phyloP scores from a whole-genome alignment of 768 basidiomycete genomes.

The Trametes cubensis region DNA sequence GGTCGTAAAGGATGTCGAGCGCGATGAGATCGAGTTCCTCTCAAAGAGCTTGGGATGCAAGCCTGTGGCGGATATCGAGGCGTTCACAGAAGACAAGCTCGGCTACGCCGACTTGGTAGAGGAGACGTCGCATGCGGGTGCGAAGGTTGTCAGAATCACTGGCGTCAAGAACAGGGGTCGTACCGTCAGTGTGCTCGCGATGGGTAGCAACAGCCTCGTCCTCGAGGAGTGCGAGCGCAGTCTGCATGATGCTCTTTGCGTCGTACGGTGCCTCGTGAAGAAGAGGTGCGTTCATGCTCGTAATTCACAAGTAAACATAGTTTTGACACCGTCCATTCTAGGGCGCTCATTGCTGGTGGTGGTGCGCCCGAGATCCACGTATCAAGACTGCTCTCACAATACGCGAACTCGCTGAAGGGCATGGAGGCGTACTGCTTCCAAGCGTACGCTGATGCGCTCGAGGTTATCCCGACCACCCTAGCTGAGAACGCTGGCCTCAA shows the following conservation, averaged over 20 bases:
- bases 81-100: slow-evolving; percentile 96
- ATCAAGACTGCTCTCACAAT: slow-evolving; percentile 86
- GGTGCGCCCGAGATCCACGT: slow-evolving; percentile 98
- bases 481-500: slow-evolving; percentile 99
- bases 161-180: slow-evolving; percentile 94
- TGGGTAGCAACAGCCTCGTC: slow-evolving; percentile 89
- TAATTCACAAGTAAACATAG: neutral
- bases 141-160: slow-evolving; percentile 91
- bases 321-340: slow-evolving; percentile 27
- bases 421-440: slow-evolving; percentile 99
- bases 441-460: slow-evolving; percentile 95
- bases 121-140: slow-evolving; percentile 77
- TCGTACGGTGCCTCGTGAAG: slow-evolving; percentile 97
- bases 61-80: slow-evolving; percentile 96
- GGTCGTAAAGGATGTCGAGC: slow-evolving; percentile 95
- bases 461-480: slow-evolving; percentile 95
- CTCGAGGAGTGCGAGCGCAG: slow-evolving; percentile 97
- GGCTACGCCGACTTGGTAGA: slow-evolving; percentile 96
- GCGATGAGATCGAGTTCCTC: slow-evolving; percentile 98
- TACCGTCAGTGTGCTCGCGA: slow-evolving; percentile 94
- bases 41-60: slow-evolving; percentile 94
- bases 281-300: slow-evolving; percentile 67
- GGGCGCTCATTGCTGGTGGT: slow-evolving; percentile 93
- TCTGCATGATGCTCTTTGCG: slow-evolving; percentile 98
- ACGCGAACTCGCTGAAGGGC: slow-evolving; percentile 91